Percentiles rank a stretch among this genome's conserved stretches.
Conservation (phyloP, 306 rosid species). For the Pterocarpus santalinus region DNA sequence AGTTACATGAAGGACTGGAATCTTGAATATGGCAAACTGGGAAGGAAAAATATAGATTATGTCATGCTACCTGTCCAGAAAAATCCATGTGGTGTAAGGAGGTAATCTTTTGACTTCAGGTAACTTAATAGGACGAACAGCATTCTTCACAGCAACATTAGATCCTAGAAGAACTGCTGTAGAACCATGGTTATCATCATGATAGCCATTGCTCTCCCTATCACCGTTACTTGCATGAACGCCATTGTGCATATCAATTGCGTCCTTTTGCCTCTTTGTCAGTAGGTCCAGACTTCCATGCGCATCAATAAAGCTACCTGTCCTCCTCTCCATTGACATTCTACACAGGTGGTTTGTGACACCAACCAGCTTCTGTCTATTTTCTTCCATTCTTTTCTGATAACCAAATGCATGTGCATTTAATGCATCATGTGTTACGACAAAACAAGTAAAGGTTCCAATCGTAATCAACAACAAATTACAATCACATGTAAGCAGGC, state of each 20-base stretch:
- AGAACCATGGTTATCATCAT: slow-evolving; percentile 79
- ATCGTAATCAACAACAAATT: slow-evolving; percentile 33
- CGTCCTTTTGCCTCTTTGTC: slow-evolving; percentile 86
- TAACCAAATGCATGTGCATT: slow-evolving; percentile 24
- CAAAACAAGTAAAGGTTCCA: slow-evolving; percentile 23
- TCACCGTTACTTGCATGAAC: slow-evolving; percentile 68
- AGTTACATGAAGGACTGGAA: background rate
- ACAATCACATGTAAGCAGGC: slow-evolving; percentile 21
- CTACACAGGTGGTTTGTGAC: slow-evolving; percentile 65
- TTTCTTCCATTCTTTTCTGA: slow-evolving; percentile 89
- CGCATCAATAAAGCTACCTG: slow-evolving; percentile 41
- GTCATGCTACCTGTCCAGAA: slow-evolving; percentile 86
- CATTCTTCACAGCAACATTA: slow-evolving; percentile 89
- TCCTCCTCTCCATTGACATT: slow-evolving; percentile 72
- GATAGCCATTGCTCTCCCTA: slow-evolving; percentile 63
- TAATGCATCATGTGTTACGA: background rate
- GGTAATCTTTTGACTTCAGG: slow-evolving; percentile 86
- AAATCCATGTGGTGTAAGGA: slow-evolving; percentile 97
- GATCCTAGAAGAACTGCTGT: slow-evolving; percentile 97
- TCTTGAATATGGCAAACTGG: background rate
- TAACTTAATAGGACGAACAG: slow-evolving; percentile 92
- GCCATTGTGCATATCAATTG: slow-evolving; percentile 86
- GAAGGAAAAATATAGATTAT: slow-evolving; percentile 39
- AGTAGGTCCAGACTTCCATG: slow-evolving; percentile 67
- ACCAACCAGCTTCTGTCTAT: slow-evolving; percentile 72